These are phyloP conservation scores for Syzygium malaccense DNA, from an alignment of 441 rosid species.

Conservation along the genomic window DNA sequence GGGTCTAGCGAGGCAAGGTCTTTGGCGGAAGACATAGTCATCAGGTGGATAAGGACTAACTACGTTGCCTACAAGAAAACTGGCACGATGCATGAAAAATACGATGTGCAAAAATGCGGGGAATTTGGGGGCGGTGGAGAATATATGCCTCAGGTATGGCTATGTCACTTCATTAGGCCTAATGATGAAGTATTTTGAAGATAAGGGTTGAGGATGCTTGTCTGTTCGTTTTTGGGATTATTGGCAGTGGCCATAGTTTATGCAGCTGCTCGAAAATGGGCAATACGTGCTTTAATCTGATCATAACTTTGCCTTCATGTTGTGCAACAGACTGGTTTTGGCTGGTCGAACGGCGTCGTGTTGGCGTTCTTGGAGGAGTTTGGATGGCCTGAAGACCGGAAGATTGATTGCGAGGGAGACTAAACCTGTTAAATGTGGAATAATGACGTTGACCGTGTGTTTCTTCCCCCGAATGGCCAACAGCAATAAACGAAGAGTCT, in stretches of 20 bases:
- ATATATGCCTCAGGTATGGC: conserved; percentile 63
- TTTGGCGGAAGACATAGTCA: conserved; percentile 65
- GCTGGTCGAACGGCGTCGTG: conserved; percentile 93
- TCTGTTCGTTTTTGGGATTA: background rate
- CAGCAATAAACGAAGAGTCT: background rate
- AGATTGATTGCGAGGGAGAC: conserved; percentile 22
- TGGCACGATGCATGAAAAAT: conserved; percentile 76
- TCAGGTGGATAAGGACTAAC: conserved; percentile 74
- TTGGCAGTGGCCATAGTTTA: background rate
- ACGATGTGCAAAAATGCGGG: conserved; percentile 55
- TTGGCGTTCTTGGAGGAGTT: conserved; percentile 84
- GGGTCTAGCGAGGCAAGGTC: conserved; percentile 39
- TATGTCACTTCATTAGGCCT: background rate
- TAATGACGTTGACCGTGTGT: background rate
- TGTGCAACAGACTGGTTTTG: conserved; percentile 79
- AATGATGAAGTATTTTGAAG: background rate
- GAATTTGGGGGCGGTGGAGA: conserved; percentile 78
- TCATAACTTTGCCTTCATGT: background rate
- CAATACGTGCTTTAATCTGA: background rate
- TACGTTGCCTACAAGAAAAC: conserved; percentile 52
- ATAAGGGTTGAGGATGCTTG: background rate
- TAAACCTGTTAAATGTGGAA: background rate
- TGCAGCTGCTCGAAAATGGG: background rate
- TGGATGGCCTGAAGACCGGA: conserved; percentile 72
- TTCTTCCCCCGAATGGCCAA: background rate